Conservation (phyloP, 208 protist genomes). For the Crithidia fasciculata region DNA sequence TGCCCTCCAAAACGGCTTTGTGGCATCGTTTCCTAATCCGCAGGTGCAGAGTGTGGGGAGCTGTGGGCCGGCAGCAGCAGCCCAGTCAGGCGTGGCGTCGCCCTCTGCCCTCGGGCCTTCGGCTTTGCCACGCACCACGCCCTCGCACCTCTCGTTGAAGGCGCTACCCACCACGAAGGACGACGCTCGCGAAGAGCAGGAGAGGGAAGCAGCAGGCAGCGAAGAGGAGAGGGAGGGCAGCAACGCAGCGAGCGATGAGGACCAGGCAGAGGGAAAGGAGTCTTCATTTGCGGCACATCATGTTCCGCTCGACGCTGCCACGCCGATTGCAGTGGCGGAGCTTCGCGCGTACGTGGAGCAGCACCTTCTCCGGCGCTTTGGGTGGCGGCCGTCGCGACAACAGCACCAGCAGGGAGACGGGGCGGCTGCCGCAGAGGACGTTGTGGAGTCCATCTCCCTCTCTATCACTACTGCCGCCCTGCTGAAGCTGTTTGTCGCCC, state of each 20-base stretch:
- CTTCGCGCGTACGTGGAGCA: slow-evolving; percentile 24
- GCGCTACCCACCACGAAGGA: background rate
- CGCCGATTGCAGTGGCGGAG: slow-evolving; percentile 12
- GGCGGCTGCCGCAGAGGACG: background rate
- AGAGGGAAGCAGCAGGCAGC: background rate
- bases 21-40: slow-evolving; percentile 27
- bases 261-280: background rate
- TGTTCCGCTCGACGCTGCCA: background rate
- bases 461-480: slow-evolving; percentile 19
- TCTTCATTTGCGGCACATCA: background rate
- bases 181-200: background rate
- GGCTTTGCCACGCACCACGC: background rate
- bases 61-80: background rate
- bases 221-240: background rate
- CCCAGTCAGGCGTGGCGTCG: too few relatives aligned
- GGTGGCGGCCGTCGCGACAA: slow-evolving; percentile 16
- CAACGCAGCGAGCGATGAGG: background rate
- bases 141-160: too few relatives aligned
- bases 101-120: too few relatives aligned
- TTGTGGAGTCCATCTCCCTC: slow-evolving; percentile 24
- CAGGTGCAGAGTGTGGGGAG: slow-evolving; percentile 13
- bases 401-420: too few relatives aligned
- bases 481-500: slow-evolving; percentile 37
- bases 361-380: slow-evolving; percentile 28
- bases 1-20: slow-evolving; percentile 19